These are phyloP conservation scores for Lepraria neglecta DNA, from an alignment of 495 filamentous ascomycete genomes.

Conservation along the genomic window DNA sequence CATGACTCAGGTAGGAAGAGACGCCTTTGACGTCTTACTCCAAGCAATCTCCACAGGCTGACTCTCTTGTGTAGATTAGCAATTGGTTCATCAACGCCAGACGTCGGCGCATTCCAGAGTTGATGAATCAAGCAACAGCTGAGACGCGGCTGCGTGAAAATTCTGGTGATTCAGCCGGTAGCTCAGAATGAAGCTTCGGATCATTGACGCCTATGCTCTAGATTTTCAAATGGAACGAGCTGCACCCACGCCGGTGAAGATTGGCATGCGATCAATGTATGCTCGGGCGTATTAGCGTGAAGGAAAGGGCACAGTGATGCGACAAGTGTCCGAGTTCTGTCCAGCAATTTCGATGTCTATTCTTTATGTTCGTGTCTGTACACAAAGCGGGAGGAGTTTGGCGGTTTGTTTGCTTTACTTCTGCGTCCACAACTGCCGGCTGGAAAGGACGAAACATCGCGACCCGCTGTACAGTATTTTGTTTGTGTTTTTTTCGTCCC, in stretches of 20 bases:
- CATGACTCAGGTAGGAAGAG: conserved; percentile 61
- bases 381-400: conserved; percentile 4
- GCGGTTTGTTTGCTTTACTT: background rate
- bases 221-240: conserved; percentile 6
- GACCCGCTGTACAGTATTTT: background rate
- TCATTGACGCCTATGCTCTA: background rate
- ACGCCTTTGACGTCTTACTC: too few species aligned
- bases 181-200: conserved; percentile 13
- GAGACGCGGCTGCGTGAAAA: conserved; percentile 23
- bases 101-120: conserved; percentile 64
- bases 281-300: background rate
- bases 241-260: background rate
- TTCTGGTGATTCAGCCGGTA: conserved; percentile 17
- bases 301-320: background rate
- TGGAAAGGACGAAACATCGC: background rate
- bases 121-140: conserved; percentile 47
- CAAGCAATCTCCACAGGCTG: background rate
- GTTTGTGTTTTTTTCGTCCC: background rate
- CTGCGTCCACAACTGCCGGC: too few species aligned
- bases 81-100: conserved; percentile 97
- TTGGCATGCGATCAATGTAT: conserved; percentile 6
- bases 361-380: background rate
- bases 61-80: conserved; percentile 55
- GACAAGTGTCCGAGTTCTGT: background rate
- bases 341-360: background rate